Base-by-base conservation (phyloP, 257 asterid genomes). In the Anisodus acutangulus region DNA sequence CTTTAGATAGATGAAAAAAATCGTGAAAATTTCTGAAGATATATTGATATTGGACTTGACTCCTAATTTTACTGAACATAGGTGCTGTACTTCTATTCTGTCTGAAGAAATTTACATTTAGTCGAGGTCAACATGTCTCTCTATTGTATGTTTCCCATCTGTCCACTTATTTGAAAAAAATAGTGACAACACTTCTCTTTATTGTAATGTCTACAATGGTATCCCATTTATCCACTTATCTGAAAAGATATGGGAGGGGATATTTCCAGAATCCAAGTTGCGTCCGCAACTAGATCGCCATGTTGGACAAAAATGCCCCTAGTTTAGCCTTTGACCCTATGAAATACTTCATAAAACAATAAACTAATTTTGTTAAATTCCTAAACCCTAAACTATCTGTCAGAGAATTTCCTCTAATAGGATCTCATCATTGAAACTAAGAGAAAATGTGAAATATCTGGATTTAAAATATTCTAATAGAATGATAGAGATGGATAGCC, bases 41-140 rank as follows among this genome's bases (percentile, higher is more conserved):
- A 8, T 43, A 70, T 70, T 43, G 10, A 43, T 15, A 17, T 76
- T 76, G 63, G 45, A 49, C 62, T 76, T 76, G 81, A 12, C 51
- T 76, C 47, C 8, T 54, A 76, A 4, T 74, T 0, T 17, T 74
- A 6, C 81, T 49, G 45, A 51, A 22, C 19, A 74, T 37, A 49
- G 45, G 22, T 74, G 41, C 81, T 49, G 2, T 74, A 49, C 15
- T 26, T 22, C 3, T 74, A 12, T 22, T 67, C 43, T 51, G 81
- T 49, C 19, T 11, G 81, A 74, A 74, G 45, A 74, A 49, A 26
- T 51, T 74, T 49, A 51, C 49, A 74, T 22, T 22, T 74, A n/a
- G 79, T 72, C 9, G 10, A 72, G 59, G 11, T 47, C 10, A 72
- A 12, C 60, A 19, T 7, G n/a, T 12, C 62, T 49, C 22, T 49